Base-by-base conservation (phyloP, 495 filamentous ascomycete species). In the Penicillium dipodomyicola region DNA sequence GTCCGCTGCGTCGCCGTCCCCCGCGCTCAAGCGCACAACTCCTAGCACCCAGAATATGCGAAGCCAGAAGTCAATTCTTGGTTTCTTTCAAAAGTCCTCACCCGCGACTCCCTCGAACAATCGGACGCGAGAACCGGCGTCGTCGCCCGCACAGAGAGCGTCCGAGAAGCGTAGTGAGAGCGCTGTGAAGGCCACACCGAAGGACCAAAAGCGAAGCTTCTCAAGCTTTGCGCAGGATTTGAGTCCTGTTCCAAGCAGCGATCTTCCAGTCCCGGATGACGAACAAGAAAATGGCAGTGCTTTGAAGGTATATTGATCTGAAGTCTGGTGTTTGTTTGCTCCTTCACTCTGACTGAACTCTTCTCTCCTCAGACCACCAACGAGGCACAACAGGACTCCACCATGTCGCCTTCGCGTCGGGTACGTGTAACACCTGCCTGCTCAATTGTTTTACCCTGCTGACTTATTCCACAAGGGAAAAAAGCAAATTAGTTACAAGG, bases 161-260 rank as follows among this genome's bases (percentile, higher is more conserved):
- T 68, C 73, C 8, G 68, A 72, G 30, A 49, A 65, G 29, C 68
- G 68, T 32, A 61, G 49, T 52, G 58, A 45, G n/a, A 65, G 60
- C 40, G 25, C 64, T 1, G 62, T 49, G n/a, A 74, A 68, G 40
- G 63, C 58, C 5, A 62, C 67, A 14, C 60, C 55, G 15, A 73
- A 69, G 40, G 67, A 52, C 12, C 67, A 72, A 30, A 72, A 71
- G 42, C 73, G 68, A 46, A 76, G 66, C 66, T 67, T 77, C 59
- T 69, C 74, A 9, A 69, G 70, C 70, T 73, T 75, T 43, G 67
- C 65, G 11, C 72, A 77, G 62, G 80, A 77, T 59, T 64, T 84
- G 68, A 91, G 88, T 0, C 90, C 91, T n/a, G 82, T 87, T 2
- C 87, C 90, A 3, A 95, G 88, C 73, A 94, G 90, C 68, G 90